A percentile compares a stretch with the other conserved stretches of the same genome.
phyloP scores from a whole-genome alignment of 768 basidiomycete species.

The Tulasnella calospora region DNA sequence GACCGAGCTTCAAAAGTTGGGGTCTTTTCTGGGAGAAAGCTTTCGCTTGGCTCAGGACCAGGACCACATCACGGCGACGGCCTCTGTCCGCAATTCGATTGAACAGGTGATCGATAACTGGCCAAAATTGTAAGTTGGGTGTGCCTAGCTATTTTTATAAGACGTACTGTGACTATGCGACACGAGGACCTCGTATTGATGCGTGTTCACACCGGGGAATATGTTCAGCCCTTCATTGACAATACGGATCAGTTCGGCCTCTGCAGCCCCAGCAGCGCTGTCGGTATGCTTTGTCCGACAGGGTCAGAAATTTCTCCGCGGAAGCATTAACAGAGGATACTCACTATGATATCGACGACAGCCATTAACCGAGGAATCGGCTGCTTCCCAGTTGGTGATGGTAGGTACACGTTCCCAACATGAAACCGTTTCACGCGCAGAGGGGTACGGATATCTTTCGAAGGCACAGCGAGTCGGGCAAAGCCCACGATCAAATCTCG shows the following conservation, averaged over 20 bases:
- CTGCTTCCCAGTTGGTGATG: constrained; percentile 32
- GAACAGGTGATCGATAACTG: constrained; percentile 65
- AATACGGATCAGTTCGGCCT: constrained; percentile 68
- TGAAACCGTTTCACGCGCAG: constrained; percentile 66
- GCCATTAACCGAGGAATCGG: constrained; percentile 20
- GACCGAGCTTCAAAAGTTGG: constrained; percentile 61
- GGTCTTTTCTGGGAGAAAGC: constrained; percentile 65
- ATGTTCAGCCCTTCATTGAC: constrained; percentile 60
- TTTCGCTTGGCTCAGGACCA: constrained; percentile 65
- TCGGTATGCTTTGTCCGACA: constrained; percentile 16
- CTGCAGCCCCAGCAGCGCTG: constrained; percentile 45
- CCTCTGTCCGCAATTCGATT: constrained; percentile 51
- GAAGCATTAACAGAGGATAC: neutral
- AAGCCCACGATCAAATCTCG: constrained; percentile 70
- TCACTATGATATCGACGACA: constrained; percentile 18
- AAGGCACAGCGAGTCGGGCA: constrained; percentile 74
- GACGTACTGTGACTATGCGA: constrained; percentile 70
- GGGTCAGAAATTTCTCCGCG: constrained; percentile 14
- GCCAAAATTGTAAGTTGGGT: neutral
- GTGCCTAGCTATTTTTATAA: neutral
- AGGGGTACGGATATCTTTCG: constrained; percentile 50
- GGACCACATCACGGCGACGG: constrained; percentile 52
- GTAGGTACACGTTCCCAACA: constrained; percentile 65
- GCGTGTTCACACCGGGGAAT: constrained; percentile 61
- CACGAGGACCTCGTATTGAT: constrained; percentile 66